Percentiles rank a stretch among this genome's conserved stretches.
These are phyloP conservation scores for Coemansia sp. DNA, from an alignment of 192 early-diverging fungal species.

Conservation along the genomic window DNA sequence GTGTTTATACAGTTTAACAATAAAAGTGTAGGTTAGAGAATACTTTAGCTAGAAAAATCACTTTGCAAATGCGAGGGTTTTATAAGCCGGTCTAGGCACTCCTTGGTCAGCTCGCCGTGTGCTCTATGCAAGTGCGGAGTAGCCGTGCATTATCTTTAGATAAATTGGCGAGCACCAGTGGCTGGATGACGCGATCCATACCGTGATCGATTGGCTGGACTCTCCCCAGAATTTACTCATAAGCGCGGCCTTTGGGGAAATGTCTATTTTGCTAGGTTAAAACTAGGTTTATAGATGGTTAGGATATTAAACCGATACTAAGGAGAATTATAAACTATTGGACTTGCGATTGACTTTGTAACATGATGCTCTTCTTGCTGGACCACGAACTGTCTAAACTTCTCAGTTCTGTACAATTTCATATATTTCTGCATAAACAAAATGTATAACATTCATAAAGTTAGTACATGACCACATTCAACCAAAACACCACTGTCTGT, in stretches of 20 bases:
- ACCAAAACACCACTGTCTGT: too few relatives aligned
- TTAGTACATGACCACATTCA: too few relatives aligned
- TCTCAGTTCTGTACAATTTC: too few relatives aligned
- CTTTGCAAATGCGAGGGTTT: not conserved
- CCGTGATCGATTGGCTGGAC: slow-evolving; percentile 6
- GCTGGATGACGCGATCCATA: slow-evolving; percentile 12
- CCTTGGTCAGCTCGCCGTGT: not conserved
- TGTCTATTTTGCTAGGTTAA: too few relatives aligned
- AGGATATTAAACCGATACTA: too few relatives aligned
- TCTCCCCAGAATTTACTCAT: not conserved
- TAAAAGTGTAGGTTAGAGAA: not conserved
- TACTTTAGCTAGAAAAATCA: not conserved
- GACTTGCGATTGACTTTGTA: too few relatives aligned
- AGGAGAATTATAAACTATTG: too few relatives aligned
- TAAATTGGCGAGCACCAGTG: not conserved
- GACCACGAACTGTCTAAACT: too few relatives aligned
- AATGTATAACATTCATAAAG: too few relatives aligned
- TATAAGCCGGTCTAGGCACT: not conserved
- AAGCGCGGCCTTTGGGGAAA: not conserved
- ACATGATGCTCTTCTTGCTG: too few relatives aligned
- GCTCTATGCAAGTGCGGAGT: slow-evolving; percentile 19
- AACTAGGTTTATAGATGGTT: too few relatives aligned
- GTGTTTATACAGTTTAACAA: not conserved
- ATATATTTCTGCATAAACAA: too few relatives aligned
- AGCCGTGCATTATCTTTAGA: slow-evolving; percentile 10